phyloP scores from a whole-genome alignment of 2,329 filamentous ascomycete species.

The Phyllosticta citribraziliensis region DNA sequence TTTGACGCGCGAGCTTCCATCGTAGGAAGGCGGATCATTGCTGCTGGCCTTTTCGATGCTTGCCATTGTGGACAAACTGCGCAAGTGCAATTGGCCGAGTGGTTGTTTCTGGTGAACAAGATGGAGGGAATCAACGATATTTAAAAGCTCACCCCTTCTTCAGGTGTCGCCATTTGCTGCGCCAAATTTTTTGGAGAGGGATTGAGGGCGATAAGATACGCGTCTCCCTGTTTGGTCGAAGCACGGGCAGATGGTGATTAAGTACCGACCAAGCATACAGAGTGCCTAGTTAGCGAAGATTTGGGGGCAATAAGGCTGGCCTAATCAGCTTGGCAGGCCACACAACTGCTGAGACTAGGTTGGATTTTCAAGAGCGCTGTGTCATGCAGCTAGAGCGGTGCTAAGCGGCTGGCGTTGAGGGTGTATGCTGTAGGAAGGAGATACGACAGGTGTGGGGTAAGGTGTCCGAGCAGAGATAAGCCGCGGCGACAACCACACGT shows the following conservation, averaged over 20 bases:
- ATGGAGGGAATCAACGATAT: not conserved
- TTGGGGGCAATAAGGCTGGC: not conserved
- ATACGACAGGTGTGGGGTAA: not conserved
- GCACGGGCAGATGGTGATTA: not conserved
- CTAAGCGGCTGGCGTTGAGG: not conserved
- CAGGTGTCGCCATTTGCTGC: not conserved
- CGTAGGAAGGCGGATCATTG: conserved; percentile 3
- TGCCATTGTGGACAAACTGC: not conserved
- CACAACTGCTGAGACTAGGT: not conserved
- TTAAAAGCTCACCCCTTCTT: not conserved
- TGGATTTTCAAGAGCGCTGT: not conserved
- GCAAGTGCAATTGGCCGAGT: not conserved
- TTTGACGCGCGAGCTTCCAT: not conserved
- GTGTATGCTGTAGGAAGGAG: not conserved
- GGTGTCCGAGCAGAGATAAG: not conserved
- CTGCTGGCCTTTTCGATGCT: not conserved
- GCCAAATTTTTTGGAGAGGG: not conserved
- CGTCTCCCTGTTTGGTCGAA: not conserved
- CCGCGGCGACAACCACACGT: not conserved
- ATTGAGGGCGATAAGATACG: not conserved
- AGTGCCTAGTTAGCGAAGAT: not conserved
- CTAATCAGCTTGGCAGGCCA: not conserved
- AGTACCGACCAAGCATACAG: not conserved
- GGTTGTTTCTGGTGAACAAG: not conserved
- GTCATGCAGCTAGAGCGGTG: not conserved